Evolutionary conservation across 2,329 filamentous ascomycete species (phyloP).

Genomic region (Pezicula radicicola): DNA sequence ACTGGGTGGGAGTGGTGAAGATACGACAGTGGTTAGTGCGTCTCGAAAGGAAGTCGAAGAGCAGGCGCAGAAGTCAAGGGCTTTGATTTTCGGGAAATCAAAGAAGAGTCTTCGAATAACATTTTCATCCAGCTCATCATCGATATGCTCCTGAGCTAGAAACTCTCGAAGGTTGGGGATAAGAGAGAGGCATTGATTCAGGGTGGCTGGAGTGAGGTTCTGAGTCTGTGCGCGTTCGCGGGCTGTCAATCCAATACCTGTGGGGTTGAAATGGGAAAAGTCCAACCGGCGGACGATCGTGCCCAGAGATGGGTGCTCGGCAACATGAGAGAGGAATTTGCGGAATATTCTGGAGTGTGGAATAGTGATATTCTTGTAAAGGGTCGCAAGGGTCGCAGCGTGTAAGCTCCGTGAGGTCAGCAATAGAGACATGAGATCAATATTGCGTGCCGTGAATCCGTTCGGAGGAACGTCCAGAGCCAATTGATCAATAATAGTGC

Average conservation of each 20-base stretch:
- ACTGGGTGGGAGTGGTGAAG: conserved; percentile 39
- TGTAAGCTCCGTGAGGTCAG: conserved; percentile 75
- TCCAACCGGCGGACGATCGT: conserved; percentile 76
- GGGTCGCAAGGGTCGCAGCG: conserved; percentile 67
- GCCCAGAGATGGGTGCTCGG: conserved; percentile 64
- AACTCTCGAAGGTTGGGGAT: conserved; percentile 76
- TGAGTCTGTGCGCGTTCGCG: conserved; percentile 72
- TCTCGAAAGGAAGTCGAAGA: conserved; percentile 65
- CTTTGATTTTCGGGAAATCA: conserved; percentile 59
- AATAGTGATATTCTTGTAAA: conserved; percentile 78
- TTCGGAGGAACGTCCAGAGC: conserved; percentile 74
- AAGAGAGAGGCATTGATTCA: conserved; percentile 68
- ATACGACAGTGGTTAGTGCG: conserved; percentile 53
- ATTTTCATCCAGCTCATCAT: conserved; percentile 67
- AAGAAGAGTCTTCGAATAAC: conserved; percentile 71
- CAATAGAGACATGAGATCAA: conserved; percentile 73
- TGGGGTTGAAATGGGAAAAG: conserved; percentile 83
- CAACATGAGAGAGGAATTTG: conserved; percentile 72
- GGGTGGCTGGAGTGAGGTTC: conserved; percentile 72
- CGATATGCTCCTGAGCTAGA: conserved; percentile 76
- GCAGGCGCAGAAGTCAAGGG: conserved; percentile 75
- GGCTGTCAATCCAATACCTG: conserved; percentile 71
- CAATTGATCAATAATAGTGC: conserved; percentile 70
- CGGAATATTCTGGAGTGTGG: conserved; percentile 81
- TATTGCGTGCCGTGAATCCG: conserved; percentile 71